Percentiles rank a stretch among this genome's conserved stretches.
phyloP scores from a whole-genome alignment of 1,284 basidiomycete genomes.

The Microbotryum violaceum region DNA sequence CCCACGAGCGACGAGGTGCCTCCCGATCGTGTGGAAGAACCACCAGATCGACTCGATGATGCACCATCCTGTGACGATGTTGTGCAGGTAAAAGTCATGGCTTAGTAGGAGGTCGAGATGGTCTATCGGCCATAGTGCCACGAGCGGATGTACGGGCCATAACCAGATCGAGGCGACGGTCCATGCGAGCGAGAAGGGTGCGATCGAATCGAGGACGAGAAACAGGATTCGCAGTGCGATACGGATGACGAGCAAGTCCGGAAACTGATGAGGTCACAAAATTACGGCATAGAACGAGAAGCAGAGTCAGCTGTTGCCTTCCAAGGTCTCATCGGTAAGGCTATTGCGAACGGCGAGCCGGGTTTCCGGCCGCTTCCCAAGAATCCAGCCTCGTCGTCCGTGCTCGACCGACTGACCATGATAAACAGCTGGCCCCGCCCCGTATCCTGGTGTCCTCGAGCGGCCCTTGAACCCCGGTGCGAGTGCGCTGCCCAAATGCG shows the following conservation, averaged over 20 bases:
- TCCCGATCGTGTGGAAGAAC: not conserved
- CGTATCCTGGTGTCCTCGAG: no score
- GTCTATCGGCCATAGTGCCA: conserved; percentile 10
- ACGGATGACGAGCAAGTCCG: conserved; percentile 5
- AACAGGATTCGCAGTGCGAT: not conserved
- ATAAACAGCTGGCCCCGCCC: no score
- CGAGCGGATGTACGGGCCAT: conserved; percentile 16
- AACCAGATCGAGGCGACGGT: not conserved
- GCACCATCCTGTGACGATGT: conserved; percentile 2
- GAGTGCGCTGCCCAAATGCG: no score
- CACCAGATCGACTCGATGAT: conserved; percentile 13
- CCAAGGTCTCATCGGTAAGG: not conserved
- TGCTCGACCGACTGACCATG: no score
- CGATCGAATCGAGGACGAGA: conserved; percentile 8
- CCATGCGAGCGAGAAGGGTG: conserved; percentile 1
- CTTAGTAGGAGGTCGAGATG: conserved; percentile 7
- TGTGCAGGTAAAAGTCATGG: not conserved
- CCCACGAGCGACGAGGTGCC: not conserved
- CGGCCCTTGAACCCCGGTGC: no score
- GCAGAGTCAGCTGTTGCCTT: not conserved
- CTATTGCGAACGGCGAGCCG: no score
- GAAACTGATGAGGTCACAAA: conserved; percentile 5
- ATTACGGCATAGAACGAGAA: not conserved
- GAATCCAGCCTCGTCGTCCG: no score
- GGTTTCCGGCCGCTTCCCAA: no score